These are phyloP conservation scores for Gymnopus androsaceus DNA, from an alignment of 1,284 basidiomycete genomes.

Conservation along the genomic window DNA sequence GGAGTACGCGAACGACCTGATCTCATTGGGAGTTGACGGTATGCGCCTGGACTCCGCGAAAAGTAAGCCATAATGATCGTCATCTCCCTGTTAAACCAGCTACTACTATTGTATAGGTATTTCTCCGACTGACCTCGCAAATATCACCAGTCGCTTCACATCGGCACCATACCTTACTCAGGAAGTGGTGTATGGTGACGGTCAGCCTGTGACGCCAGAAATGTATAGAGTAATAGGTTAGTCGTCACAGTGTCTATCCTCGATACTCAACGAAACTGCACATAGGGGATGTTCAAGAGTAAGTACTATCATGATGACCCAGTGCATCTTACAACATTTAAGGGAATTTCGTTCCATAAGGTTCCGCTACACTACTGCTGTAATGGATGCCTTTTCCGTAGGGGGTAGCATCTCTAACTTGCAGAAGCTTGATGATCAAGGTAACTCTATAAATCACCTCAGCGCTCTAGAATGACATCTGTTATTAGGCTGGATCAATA, in stretches of 20 bases:
- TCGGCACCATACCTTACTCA: slow-evolving; percentile 55
- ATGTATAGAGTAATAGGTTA: slow-evolving; percentile 56
- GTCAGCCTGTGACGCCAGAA: slow-evolving; percentile 54
- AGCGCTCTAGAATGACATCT: too few species aligned
- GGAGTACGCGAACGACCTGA: slow-evolving; percentile 58
- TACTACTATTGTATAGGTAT: slow-evolving; percentile 59
- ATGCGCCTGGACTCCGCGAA: slow-evolving; percentile 70
- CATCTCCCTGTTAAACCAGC: too few species aligned
- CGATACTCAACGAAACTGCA: too few species aligned
- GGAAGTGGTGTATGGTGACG: slow-evolving; percentile 57
- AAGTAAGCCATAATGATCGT: slow-evolving; percentile 42
- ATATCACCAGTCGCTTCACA: slow-evolving; percentile 50
- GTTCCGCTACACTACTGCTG: slow-evolving; percentile 60
- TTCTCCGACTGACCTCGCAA: slow-evolving; percentile 49
- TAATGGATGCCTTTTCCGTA: slow-evolving; percentile 53
- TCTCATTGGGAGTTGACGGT: slow-evolving; percentile 65
- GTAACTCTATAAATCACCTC: too few species aligned
- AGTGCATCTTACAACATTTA: too few species aligned
- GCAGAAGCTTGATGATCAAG: slow-evolving; percentile 54
- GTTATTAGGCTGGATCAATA: slow-evolving; percentile 65
- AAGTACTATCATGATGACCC: too few species aligned
- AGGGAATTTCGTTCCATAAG: too few species aligned
- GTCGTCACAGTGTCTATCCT: too few species aligned
- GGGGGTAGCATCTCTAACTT: slow-evolving; percentile 54
- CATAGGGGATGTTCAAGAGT: slow-evolving; percentile 73